phyloP scores from a whole-genome alignment of 2,329 filamentous ascomycete genomes.

The Arthroderma uncinatum region DNA sequence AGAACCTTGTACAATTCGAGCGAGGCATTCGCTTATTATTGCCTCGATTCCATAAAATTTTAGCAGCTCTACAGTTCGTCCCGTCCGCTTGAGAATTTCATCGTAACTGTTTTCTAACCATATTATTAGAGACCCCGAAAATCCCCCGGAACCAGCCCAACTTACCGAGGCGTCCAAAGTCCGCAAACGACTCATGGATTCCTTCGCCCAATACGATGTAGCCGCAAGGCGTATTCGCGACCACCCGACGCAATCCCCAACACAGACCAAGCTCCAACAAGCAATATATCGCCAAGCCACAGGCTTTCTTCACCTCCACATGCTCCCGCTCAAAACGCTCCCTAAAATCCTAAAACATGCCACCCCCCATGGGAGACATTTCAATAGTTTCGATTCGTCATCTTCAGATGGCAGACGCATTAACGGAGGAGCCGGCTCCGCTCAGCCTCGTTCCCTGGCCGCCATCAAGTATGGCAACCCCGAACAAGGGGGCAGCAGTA shows the following conservation, averaged over 20 bases:
- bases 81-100: not conserved
- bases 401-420: slow-evolving; percentile 9
- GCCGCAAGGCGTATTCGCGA: slow-evolving; percentile 74
- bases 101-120: slow-evolving; percentile 6
- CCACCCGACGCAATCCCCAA: slow-evolving; percentile 58
- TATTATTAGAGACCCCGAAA: slow-evolving; percentile 45
- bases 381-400: slow-evolving; percentile 20
- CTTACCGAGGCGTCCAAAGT: slow-evolving; percentile 79
- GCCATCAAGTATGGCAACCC: slow-evolving; percentile 48
- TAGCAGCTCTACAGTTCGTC: slow-evolving; percentile 56
- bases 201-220: slow-evolving; percentile 75
- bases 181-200: slow-evolving; percentile 77
- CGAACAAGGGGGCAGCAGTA: slow-evolving; percentile 36
- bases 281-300: slow-evolving; percentile 74
- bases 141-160: slow-evolving; percentile 55
- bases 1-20: slow-evolving; percentile 76
- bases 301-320: slow-evolving; percentile 74
- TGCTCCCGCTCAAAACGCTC: slow-evolving; percentile 72
- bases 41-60: slow-evolving; percentile 70
- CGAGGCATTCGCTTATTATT: slow-evolving; percentile 70
- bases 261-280: slow-evolving; percentile 65
- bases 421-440: slow-evolving; percentile 17
- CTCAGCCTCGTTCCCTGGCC: slow-evolving; percentile 39
- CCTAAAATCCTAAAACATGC: slow-evolving; percentile 57
- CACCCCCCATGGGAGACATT: slow-evolving; percentile 38